phyloP scores from a whole-genome alignment of 2,329 filamentous ascomycete species.

The Arthrobotrys entomopaga region DNA sequence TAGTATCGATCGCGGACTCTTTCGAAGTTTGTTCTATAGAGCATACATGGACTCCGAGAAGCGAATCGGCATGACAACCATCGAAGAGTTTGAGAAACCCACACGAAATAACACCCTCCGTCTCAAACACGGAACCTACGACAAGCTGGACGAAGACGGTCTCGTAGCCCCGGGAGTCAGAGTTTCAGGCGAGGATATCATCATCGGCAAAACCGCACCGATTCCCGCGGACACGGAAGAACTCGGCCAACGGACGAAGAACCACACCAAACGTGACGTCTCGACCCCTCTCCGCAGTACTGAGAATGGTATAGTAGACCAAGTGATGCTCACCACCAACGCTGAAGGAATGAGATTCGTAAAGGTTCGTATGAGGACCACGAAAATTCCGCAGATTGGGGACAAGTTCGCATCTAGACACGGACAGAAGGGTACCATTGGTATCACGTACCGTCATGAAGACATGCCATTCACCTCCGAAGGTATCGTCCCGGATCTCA shows the following conservation, averaged over 20 bases:
- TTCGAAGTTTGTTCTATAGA: conserved; percentile 97
- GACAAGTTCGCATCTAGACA: conserved; percentile 99
- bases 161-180: conserved; percentile 92
- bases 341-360: conserved; percentile 94
- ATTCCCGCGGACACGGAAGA: conserved; percentile 93
- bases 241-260: conserved; percentile 86
- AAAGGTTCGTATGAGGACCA: conserved; percentile 96
- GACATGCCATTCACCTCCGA: conserved; percentile 98
- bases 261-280: conserved; percentile 92
- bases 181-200: conserved; percentile 97
- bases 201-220: conserved; percentile 97
- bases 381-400: conserved; percentile 97
- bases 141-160: conserved; percentile 97
- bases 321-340: conserved; percentile 92
- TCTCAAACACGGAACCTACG: conserved; percentile 93
- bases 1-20: conserved; percentile 95
- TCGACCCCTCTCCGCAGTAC: conserved; percentile 94
- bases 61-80: conserved; percentile 88
- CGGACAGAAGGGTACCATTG: conserved; percentile 98
- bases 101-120: conserved; percentile 86
- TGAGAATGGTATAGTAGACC: conserved; percentile 95
- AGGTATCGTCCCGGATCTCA: conserved; percentile 82
- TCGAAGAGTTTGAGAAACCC: conserved; percentile 96
- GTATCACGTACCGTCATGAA: conserved; percentile 96
- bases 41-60: conserved; percentile 98